Base-by-base conservation (phyloP, 129 eudicot species). In the Centaurea solstitialis region DNA sequence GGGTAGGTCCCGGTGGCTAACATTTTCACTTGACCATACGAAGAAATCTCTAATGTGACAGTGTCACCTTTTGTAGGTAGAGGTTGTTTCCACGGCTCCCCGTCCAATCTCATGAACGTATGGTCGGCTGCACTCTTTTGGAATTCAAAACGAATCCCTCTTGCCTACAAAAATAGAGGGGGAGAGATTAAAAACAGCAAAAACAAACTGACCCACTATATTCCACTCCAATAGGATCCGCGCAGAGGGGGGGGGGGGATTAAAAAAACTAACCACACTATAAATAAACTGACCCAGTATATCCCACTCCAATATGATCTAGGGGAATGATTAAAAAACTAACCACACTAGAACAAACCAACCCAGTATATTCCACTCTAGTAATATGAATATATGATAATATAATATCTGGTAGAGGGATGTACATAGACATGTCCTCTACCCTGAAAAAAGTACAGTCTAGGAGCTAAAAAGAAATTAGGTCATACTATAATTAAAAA, bases 31-130 rank as follows among this genome's bases (percentile, higher is more conserved):
- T 89, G 97, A 67, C 90, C 89, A 68, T 81, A 91, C 24, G 81
- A 87, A 18, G 97, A 89, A 3, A 91, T 91, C 78, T 91, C 97
- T 2, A 91, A 53, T 17, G 78, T 79, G 7, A 91, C 97, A 0
- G 87, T 87, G 83, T 91, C 97, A 8, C 89, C 84, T 39, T 89
- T 86, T 50, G 53, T 66, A 2, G 97, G 97, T 23, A 91, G 88
- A 20, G 97, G 97, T 79, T 91, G 97, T 73, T 91, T 87, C 97
- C 97, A 91, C 81, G 97, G 97, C 79, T 91, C 97, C 8, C 97
- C 97, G 11, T 91, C 97, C 30, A 91, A 86, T 69, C 97, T 87
- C 97, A 91, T 91, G 85, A 72, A 91, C 22, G 92, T 85, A 68
- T 91, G 93, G 11, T 80, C 91, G 6, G 87, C 87, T 71, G 82